Evolutionary conservation across 345 rosid species (phyloP).

Genomic region (Eucalyptus melliodora): DNA sequence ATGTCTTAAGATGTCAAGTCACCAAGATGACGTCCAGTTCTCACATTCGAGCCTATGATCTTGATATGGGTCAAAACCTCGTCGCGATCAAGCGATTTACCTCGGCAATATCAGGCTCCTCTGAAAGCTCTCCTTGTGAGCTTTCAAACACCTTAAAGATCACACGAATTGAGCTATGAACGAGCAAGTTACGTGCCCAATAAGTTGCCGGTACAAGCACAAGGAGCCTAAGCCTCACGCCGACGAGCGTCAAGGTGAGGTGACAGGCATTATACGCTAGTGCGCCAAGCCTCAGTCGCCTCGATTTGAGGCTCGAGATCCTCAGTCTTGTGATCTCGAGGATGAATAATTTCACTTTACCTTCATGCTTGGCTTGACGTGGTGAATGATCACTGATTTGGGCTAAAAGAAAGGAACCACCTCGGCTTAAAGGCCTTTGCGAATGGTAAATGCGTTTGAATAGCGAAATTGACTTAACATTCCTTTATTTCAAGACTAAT

Average conservation of each 20-base stretch:
- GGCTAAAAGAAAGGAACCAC: neutral
- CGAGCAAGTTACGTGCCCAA: neutral
- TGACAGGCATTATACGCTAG: neutral
- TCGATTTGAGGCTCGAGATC: neutral
- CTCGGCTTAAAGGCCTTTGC: neutral
- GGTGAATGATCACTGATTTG: neutral
- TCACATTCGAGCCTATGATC: neutral
- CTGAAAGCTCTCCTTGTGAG: neutral
- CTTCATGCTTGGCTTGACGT: neutral
- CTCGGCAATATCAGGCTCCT: neutral
- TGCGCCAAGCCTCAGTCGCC: neutral
- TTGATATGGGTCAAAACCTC: neutral
- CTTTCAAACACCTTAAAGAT: neutral
- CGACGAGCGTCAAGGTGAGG: neutral
- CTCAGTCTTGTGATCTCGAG: neutral
- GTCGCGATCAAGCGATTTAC: neutral
- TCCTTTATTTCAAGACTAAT: neutral
- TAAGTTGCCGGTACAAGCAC: neutral
- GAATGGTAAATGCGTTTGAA: neutral
- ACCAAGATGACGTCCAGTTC: neutral
- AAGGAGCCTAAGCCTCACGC: neutral
- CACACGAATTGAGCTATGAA: neutral
- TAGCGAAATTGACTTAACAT: neutral
- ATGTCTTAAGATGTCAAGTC: neutral
- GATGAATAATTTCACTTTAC: neutral